Conservation (phyloP, 768 basidiomycete species). For the Leucosporidium yakuticum region DNA sequence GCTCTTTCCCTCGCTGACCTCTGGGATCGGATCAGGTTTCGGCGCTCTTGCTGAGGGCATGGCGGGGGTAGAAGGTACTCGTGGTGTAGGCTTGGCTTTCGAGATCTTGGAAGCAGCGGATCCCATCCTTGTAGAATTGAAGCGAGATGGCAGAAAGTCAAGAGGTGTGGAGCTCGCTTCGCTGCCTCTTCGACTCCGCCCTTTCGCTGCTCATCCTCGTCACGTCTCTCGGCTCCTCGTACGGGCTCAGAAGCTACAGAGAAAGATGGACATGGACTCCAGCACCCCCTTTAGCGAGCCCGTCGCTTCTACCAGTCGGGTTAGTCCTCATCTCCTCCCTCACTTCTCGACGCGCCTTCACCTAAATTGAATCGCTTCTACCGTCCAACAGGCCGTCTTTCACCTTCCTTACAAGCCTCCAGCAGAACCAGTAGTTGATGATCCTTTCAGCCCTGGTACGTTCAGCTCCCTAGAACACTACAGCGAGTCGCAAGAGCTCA, state of each 20-base stretch:
- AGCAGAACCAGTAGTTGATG: not conserved
- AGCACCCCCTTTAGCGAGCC: slow-evolving; percentile 14
- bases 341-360: not conserved
- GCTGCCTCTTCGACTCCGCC: too few species aligned
- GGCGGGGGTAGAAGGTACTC: not conserved
- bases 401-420: slow-evolving; percentile 20
- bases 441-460: not conserved
- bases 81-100: too few species aligned
- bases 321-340: slow-evolving; percentile 7
- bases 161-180: too few species aligned
- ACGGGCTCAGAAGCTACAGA: too few species aligned
- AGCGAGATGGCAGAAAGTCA: too few species aligned
- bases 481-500: not conserved
- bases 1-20: slow-evolving; percentile 4
- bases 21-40: not conserved
- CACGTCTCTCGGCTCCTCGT: too few species aligned
- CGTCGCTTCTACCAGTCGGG: slow-evolving; percentile 22
- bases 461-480: not conserved
- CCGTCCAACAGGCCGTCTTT: slow-evolving; percentile 16
- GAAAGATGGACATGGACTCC: too few species aligned
- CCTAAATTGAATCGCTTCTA: not conserved
- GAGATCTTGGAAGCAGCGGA: too few species aligned
- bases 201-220: too few species aligned
- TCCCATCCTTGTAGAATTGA: too few species aligned
- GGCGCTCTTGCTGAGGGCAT: not conserved